Percentiles rank a stretch among this genome's conserved stretches.
Conservation (phyloP, 441 rosid species). For the Iberis amara region DNA sequence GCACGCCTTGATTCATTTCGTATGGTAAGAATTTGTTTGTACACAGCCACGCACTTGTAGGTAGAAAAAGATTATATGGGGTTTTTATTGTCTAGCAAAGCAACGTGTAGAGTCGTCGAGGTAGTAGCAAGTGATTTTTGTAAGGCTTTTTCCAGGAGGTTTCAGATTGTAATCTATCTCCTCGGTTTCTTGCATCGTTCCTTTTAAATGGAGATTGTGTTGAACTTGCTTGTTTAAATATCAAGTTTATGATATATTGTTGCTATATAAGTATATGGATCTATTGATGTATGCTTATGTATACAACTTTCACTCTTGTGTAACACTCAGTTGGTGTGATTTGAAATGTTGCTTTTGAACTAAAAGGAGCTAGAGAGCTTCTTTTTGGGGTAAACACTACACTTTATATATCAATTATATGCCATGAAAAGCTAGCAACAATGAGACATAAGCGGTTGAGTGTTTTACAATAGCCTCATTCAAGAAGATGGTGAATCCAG, state of each 20-base stretch:
- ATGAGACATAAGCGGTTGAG: too few relatives aligned
- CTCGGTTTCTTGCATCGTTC: conserved; percentile 22
- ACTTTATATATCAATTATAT: too few relatives aligned
- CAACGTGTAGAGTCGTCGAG: conserved; percentile 23
- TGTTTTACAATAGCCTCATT: too few relatives aligned
- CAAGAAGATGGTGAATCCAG: conserved; percentile 73
- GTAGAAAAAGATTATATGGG: conserved; percentile 26
- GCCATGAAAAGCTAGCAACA: too few relatives aligned
- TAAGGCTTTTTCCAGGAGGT: conserved; percentile 6
- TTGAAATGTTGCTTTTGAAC: too few relatives aligned
- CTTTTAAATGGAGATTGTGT: conserved; percentile 21
- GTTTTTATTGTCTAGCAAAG: conserved; percentile 2
- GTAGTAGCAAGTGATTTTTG: conserved; percentile 22
- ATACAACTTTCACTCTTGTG: too few relatives aligned
- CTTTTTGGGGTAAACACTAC: too few relatives aligned
- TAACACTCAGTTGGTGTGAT: too few relatives aligned
- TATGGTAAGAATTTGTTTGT: conserved; percentile 25
- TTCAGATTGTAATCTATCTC: conserved; percentile 22
- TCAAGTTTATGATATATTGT: conserved; percentile 1
- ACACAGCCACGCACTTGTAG: conserved; percentile 27
- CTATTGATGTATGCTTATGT: too few relatives aligned
- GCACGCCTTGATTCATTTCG: conserved; percentile 38
- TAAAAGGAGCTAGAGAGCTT: too few relatives aligned
- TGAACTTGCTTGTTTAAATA: conserved; percentile 16
- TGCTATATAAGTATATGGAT: too few relatives aligned